Evolutionary conservation across 352 stramenopile genomes (phyloP).

Genomic region (Pythium phragmiticola): DNA sequence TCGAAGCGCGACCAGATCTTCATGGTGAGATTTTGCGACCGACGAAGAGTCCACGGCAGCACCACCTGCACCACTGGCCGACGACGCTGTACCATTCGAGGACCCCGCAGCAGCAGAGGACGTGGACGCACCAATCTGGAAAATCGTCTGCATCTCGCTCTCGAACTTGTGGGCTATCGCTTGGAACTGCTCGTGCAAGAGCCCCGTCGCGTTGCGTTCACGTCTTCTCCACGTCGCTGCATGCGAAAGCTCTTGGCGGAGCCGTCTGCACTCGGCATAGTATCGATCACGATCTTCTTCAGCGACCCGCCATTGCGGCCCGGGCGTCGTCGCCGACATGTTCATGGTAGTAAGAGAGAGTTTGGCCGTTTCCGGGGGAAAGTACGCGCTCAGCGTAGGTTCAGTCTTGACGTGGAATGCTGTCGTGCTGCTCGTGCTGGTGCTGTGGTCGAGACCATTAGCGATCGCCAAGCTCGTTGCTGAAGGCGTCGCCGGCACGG

Average conservation of each 20-base stretch:
- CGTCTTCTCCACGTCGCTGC: constrained; percentile 45
- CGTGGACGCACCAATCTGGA: constrained; percentile 31
- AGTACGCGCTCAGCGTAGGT: constrained; percentile 67
- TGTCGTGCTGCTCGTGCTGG: constrained; percentile 21
- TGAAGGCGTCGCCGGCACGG: neutral
- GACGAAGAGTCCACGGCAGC: constrained; percentile 13
- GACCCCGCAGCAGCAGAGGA: constrained; percentile 9
- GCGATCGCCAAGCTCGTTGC: neutral
- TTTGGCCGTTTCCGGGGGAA: constrained; percentile 48
- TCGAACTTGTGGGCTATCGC: constrained; percentile 58
- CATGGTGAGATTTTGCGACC: constrained; percentile 28
- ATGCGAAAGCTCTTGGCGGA: constrained; percentile 61
- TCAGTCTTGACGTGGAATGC: constrained; percentile 54
- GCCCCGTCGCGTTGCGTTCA: constrained; percentile 40
- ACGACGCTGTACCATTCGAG: constrained; percentile 9
- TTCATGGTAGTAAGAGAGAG: constrained; percentile 43
- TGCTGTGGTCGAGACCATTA: constrained; percentile 17
- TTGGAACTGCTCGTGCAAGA: constrained; percentile 49
- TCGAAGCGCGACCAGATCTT: constrained; percentile 54
- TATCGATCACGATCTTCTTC: constrained; percentile 70
- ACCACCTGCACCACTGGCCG: neutral
- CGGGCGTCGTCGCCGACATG: constrained; percentile 32
- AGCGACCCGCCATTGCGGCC: constrained; percentile 40
- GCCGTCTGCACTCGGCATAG: constrained; percentile 57
- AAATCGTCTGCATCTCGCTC: constrained; percentile 46